A percentile compares a stretch with the other conserved stretches of the same genome.
Conservation (phyloP, 225 moss, liverwort and hornwort species). For the Marchantia polymorpha region DNA sequence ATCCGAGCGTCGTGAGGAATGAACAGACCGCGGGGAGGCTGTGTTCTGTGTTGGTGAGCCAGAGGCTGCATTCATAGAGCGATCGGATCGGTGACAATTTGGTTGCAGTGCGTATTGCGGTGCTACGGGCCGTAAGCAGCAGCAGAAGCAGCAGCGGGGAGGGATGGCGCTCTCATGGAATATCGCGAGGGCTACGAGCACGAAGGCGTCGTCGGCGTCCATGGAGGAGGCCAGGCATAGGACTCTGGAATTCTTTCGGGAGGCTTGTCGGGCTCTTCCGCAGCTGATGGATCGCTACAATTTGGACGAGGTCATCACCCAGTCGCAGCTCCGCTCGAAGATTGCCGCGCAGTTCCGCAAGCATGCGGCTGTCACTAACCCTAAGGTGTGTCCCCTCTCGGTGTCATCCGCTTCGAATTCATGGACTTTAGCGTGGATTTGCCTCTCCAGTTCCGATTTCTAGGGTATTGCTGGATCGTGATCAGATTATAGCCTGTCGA, state of each 20-base stretch:
- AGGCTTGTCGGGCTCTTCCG: conserved; percentile 74
- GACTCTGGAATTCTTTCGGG: conserved; percentile 63
- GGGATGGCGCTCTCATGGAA: conserved; percentile 56
- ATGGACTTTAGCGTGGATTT: not conserved
- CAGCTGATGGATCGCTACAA: conserved; percentile 84
- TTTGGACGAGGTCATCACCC: conserved; percentile 64
- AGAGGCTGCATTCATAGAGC: not conserved
- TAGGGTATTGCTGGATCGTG: not conserved
- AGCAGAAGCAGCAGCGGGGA: conserved; percentile 7
- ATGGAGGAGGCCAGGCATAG: conserved; percentile 68
- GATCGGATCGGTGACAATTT: conserved; percentile 1
- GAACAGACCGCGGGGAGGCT: not conserved
- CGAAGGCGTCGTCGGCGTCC: conserved; percentile 54
- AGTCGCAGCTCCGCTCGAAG: conserved; percentile 56
- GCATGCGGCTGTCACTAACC: conserved; percentile 72
- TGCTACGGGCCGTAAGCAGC: not conserved
- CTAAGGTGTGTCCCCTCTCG: conserved; percentile 49
- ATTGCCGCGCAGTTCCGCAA: conserved; percentile 60
- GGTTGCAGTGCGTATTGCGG: not conserved
- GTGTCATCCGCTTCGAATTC: too few relatives aligned
- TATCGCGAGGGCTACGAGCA: conserved; percentile 51
- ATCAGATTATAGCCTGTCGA: not conserved
- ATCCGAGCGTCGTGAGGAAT: not conserved
- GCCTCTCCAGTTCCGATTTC: not conserved
- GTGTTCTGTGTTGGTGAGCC: not conserved